Conservation (phyloP, 2,329 filamentous ascomycete species). For the Fusarium algeriense region DNA sequence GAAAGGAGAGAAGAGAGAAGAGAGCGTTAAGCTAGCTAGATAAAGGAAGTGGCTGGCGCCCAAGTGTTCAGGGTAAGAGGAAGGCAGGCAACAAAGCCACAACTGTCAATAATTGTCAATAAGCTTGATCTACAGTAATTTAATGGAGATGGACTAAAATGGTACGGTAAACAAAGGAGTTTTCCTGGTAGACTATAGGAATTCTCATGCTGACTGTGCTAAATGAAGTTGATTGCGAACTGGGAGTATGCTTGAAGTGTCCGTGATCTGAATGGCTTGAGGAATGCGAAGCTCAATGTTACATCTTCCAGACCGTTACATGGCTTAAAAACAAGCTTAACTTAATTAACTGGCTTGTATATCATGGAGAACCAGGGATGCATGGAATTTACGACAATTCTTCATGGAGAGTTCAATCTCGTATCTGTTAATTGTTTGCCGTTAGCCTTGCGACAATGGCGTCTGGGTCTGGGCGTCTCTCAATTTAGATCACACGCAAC, state of each 20-base stretch:
- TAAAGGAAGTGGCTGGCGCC: accelerated
- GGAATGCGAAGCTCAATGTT: accelerated
- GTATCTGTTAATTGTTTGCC: neutral
- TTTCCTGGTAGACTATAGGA: no score
- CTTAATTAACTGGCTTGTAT: accelerated
- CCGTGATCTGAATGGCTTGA: no score
- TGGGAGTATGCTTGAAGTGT: no score
- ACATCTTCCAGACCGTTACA: no score
- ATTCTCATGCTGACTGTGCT: no score
- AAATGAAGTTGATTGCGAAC: no score
- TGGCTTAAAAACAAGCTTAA: neutral
- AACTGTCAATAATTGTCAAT: no score
- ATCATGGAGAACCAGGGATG: accelerated
- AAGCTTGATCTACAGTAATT: accelerated
- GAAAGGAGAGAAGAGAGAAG: no score
- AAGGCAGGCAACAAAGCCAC: neutral
- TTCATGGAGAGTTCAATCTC: accelerated
- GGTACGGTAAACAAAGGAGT: no score
- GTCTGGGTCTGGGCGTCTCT: neutral
- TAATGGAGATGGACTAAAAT: accelerated
- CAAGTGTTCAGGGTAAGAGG: neutral
- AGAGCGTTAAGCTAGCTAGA: neutral
- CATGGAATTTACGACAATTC: accelerated
- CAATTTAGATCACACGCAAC: neutral
- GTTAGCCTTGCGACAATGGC: neutral